These are phyloP conservation scores for Puya raimondii DNA, from an alignment of 176 grass and related monocot species.

Conservation along the genomic window DNA sequence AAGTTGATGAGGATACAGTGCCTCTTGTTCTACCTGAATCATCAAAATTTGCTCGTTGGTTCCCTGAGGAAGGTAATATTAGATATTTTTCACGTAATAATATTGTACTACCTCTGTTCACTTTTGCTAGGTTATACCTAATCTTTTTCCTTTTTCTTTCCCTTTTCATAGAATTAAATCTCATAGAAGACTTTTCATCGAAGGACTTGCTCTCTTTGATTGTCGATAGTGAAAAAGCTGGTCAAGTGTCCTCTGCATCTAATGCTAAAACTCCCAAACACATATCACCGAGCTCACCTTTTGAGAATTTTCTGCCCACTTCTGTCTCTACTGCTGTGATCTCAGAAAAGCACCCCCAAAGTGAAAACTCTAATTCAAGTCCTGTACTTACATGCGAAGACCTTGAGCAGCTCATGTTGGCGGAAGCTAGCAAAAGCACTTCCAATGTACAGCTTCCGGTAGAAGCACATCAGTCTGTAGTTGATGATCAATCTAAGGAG, in stretches of 20 bases:
- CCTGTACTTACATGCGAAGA: slow-evolving; percentile 88
- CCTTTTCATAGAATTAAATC: slow-evolving; percentile 39
- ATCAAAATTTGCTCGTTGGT: slow-evolving; percentile 93
- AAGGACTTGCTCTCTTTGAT: slow-evolving; percentile 69
- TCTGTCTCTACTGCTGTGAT: slow-evolving; percentile 25
- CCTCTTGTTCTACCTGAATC: slow-evolving; percentile 52
- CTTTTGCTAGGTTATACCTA: slow-evolving; percentile 20
- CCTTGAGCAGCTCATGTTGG: slow-evolving; percentile 83
- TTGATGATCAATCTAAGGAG: slow-evolving; percentile 18
- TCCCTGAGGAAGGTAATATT: slow-evolving; percentile 57
- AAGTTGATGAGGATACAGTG: slow-evolving; percentile 35
- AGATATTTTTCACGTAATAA: neutral
- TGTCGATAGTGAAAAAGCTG: slow-evolving; percentile 52
- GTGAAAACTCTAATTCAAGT: slow-evolving; percentile 33
- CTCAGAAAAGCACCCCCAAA: slow-evolving; percentile 25
- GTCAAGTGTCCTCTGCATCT: slow-evolving; percentile 30
- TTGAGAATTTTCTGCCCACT: slow-evolving; percentile 24
- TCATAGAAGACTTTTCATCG: slow-evolving; percentile 50
- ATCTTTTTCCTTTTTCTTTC: slow-evolving; percentile 9
- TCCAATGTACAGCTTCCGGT: slow-evolving; percentile 24
- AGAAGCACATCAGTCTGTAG: slow-evolving; percentile 22
- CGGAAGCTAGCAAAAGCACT: slow-evolving; percentile 31
- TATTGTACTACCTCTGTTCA: neutral
- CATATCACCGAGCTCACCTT: slow-evolving; percentile 23
- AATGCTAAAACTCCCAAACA: slow-evolving; percentile 27